A percentile compares a stretch with the other conserved stretches of the same genome.
phyloP scores from a whole-genome alignment of 768 basidiomycete species.

The Podaxis sp. region DNA sequence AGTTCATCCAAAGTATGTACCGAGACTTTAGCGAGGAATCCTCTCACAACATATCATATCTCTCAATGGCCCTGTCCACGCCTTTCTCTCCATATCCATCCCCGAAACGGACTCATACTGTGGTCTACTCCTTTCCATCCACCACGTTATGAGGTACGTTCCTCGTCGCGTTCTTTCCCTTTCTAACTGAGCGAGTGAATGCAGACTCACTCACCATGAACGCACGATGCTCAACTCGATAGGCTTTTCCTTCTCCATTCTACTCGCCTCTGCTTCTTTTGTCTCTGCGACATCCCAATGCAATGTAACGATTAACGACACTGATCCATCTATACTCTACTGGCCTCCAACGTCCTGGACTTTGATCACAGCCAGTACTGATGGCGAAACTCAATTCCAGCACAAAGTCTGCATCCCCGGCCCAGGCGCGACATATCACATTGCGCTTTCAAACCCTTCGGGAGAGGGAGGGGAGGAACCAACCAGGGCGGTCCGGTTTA shows the following conservation, averaged over 20 bases:
- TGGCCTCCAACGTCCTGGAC: slow-evolving; percentile 34
- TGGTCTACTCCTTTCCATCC: neutral
- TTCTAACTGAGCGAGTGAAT: neutral
- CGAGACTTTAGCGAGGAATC: slow-evolving; percentile 9
- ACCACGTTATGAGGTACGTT: neutral
- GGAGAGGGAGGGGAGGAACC: neutral
- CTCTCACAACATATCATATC: neutral
- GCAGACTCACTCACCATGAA: neutral
- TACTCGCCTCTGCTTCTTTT: neutral
- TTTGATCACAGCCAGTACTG: slow-evolving; percentile 19
- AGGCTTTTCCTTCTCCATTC: neutral
- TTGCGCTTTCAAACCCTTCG: neutral
- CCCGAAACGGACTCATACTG: neutral
- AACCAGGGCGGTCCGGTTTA: neutral
- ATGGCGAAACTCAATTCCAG: neutral
- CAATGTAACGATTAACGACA: slow-evolving; percentile 38
- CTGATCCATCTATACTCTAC: slow-evolving; percentile 37
- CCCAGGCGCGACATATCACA: neutral
- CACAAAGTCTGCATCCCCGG: neutral
- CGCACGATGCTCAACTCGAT: neutral
- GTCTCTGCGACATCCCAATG: neutral
- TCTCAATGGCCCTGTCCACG: neutral
- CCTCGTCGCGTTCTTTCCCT: neutral
- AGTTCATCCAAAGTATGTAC: neutral
- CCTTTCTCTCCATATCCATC: neutral